Evolutionary conservation across 1,284 basidiomycete genomes (phyloP).

Genomic region (Volvariella surrecta): DNA sequence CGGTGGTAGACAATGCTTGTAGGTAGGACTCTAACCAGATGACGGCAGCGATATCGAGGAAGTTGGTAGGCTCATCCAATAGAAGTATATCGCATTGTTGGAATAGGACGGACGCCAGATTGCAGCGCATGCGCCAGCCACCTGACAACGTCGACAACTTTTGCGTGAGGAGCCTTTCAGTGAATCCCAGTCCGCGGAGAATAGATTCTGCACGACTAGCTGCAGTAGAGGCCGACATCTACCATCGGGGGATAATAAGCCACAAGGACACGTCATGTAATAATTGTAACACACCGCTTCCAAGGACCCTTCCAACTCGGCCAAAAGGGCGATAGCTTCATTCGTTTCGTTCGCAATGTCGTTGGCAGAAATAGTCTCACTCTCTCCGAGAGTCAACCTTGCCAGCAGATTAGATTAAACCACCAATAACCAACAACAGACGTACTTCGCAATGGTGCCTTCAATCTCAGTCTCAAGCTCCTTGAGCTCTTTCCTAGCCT

Average conservation of each 20-base stretch:
- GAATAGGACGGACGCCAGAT: constrained; percentile 72
- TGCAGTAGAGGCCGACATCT: constrained; percentile 30
- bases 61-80: constrained; percentile 33
- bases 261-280: neutral
- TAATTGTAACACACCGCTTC: constrained; percentile 23
- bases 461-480: constrained; percentile 37
- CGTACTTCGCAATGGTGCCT: constrained; percentile 1
- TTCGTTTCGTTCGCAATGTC: constrained; percentile 13
- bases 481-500: constrained; percentile 44
- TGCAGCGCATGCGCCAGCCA: constrained; percentile 65
- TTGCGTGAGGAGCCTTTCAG: constrained; percentile 35
- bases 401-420: too few species aligned
- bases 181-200: constrained; percentile 60
- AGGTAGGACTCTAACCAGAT: constrained; percentile 65
- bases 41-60: constrained; percentile 41
- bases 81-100: constrained; percentile 68
- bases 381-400: neutral
- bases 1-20: constrained; percentile 33
- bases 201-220: constrained; percentile 50
- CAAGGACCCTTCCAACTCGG: constrained; percentile 27
- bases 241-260: constrained; percentile 6
- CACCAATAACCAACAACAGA: neutral
- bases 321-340: constrained; percentile 22
- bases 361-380: neutral
- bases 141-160: constrained; percentile 49